Conservation (phyloP, 2,329 filamentous ascomycete genomes). For the Verticillium albo-atrum region DNA sequence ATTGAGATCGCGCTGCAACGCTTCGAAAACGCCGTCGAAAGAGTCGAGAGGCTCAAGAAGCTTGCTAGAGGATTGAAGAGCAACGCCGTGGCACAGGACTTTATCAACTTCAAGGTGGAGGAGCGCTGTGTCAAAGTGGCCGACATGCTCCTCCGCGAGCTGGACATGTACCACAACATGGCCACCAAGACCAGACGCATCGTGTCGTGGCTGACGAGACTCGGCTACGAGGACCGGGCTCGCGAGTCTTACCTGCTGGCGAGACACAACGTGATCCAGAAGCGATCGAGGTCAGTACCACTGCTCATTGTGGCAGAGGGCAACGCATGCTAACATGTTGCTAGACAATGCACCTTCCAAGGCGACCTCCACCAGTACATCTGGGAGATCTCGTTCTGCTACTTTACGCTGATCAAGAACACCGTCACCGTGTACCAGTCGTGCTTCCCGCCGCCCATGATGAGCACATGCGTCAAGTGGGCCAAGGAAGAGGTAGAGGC, state of each 20-base stretch:
- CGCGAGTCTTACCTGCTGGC: constrained; percentile 82
- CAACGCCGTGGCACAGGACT: constrained; percentile 83
- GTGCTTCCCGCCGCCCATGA: constrained; percentile 81
- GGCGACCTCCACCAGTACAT: constrained; percentile 91
- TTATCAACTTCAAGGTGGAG: constrained; percentile 87
- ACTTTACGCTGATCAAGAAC: constrained; percentile 91
- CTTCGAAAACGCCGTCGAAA: constrained; percentile 78
- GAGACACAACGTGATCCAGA: constrained; percentile 71
- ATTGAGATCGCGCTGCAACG: constrained; percentile 90
- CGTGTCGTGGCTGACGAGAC: constrained; percentile 75
- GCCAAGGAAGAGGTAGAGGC: constrained; percentile 91
- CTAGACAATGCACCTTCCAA: constrained; percentile 88
- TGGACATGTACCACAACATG: constrained; percentile 74
- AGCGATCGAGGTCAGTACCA: constrained; percentile 67
- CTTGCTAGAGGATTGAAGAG: constrained; percentile 77
- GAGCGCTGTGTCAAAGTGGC: constrained; percentile 77
- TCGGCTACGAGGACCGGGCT: constrained; percentile 88
- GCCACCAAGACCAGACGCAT: constrained; percentile 74
- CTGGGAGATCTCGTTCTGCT: constrained; percentile 91
- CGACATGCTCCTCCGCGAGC: constrained; percentile 68
- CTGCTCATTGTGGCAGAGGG: background rate
- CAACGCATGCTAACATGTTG: background rate
- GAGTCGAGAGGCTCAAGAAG: constrained; percentile 79
- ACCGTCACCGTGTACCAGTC: constrained; percentile 84
- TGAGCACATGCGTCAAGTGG: constrained; percentile 96